Conservation (phyloP, 768 basidiomycete genomes). For the Mycena polygramma region DNA sequence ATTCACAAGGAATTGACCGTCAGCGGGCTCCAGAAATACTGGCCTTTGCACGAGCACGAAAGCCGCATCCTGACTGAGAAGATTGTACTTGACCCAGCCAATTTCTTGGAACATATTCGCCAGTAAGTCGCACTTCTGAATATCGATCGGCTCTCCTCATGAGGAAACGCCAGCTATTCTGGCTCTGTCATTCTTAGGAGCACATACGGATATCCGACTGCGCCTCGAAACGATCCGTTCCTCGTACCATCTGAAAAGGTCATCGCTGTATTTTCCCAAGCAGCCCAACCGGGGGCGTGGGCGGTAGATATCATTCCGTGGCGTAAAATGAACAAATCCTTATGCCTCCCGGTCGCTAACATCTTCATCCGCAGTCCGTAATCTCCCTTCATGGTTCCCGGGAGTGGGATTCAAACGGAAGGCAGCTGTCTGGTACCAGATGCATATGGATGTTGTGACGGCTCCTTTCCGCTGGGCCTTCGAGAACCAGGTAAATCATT, state of each 20-base stretch:
- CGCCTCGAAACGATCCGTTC: constrained; percentile 32
- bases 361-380: constrained; percentile 30
- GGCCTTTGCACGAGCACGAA: constrained; percentile 29
- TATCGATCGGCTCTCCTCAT: not conserved
- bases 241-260: constrained; percentile 41
- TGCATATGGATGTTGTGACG: constrained; percentile 17
- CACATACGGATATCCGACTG: constrained; percentile 38
- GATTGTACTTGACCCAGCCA: constrained; percentile 1
- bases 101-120: constrained; percentile 17
- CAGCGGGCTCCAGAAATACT: constrained; percentile 14
- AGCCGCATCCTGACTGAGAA: constrained; percentile 22
- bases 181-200: constrained; percentile 39
- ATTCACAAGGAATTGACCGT: constrained; percentile 20
- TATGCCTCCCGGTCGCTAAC: too few relatives aligned
- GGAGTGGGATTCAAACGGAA: constrained; percentile 38
- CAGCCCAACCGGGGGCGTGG: constrained; percentile 40
- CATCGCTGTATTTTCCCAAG: constrained; percentile 41
- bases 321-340: constrained; percentile 1
- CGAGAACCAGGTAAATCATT: not conserved
- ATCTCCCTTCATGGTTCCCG: constrained; percentile 46
- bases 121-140: not conserved
- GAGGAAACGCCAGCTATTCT: constrained; percentile 14
- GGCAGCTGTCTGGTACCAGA: constrained; percentile 18
- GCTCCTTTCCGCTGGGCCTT: constrained; percentile 19
- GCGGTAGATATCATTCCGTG: constrained; percentile 36